Evolutionary conservation across 257 asterid species (phyloP).

Genomic region (Verbascum thapsus): DNA sequence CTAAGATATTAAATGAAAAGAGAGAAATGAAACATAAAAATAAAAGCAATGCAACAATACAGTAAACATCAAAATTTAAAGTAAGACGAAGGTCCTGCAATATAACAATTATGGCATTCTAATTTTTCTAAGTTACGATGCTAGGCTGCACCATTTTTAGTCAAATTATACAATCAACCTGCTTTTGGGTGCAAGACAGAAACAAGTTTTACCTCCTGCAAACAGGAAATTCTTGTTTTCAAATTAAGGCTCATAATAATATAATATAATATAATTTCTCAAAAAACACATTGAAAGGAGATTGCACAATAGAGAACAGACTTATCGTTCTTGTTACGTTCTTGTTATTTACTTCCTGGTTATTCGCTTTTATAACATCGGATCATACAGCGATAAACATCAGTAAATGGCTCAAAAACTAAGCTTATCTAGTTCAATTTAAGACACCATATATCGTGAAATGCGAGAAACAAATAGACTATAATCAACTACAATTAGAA

Average conservation of each 20-base stretch:
- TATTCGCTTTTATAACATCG: neutral
- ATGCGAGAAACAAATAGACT: slow-evolving; percentile 3
- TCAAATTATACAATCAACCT: too few species aligned
- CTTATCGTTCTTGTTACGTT: neutral
- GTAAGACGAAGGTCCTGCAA: slow-evolving; percentile 1
- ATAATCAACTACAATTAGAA: neutral
- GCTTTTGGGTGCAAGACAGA: too few species aligned
- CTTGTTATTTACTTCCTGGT: neutral
- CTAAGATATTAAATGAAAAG: slow-evolving; percentile 16
- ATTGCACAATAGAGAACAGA: neutral
- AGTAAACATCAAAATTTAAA: neutral
- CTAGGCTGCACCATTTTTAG: neutral
- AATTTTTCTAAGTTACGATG: neutral
- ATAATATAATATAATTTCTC: too few species aligned
- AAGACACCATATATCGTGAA: neutral
- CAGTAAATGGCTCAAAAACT: neutral
- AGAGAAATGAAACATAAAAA: neutral
- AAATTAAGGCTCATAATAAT: too few species aligned
- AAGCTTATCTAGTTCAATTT: slow-evolving; percentile 8
- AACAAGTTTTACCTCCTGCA: too few species aligned
- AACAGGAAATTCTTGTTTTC: too few species aligned
- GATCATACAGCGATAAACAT: neutral
- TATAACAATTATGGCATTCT: neutral
- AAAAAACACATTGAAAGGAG: neutral
- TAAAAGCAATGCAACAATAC: neutral